These are phyloP conservation scores for Hypoxylon sp. DNA, from an alignment of 2,329 filamentous ascomycete genomes.

Conservation along the genomic window DNA sequence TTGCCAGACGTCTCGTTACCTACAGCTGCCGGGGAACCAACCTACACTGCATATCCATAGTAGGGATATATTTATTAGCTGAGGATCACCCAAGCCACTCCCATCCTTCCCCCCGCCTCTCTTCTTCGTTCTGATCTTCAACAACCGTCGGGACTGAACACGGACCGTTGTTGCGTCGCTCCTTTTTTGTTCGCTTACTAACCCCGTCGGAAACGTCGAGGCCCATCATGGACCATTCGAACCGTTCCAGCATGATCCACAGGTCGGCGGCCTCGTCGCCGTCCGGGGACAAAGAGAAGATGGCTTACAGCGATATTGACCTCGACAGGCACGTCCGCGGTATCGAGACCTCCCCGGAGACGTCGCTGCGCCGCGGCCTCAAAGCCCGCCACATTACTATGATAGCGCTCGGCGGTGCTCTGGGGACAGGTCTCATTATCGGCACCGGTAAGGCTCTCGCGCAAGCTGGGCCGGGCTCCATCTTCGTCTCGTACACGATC, in stretches of 20 bases:
- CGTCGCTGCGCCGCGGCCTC: constrained; percentile 64
- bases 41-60: constrained; percentile 5
- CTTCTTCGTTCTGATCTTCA: constrained; percentile 29
- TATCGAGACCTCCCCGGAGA: constrained; percentile 63
- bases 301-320: constrained; percentile 45
- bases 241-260: constrained; percentile 46
- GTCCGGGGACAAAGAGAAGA: constrained; percentile 48
- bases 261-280: constrained; percentile 51
- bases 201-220: constrained; percentile 6
- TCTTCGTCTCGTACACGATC: constrained; percentile 78
- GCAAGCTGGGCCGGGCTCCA: constrained; percentile 70
- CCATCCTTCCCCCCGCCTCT: constrained; percentile 6
- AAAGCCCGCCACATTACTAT: constrained; percentile 68
- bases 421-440: constrained; percentile 80
- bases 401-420: constrained; percentile 79
- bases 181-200: constrained; percentile 14
- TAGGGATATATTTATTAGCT: constrained; percentile 35
- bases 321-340: constrained; percentile 57
- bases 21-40: constrained; percentile 18
- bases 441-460: constrained; percentile 70
- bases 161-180: constrained; percentile 22
- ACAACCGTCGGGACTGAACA: constrained; percentile 27
- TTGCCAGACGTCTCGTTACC: constrained; percentile 37
- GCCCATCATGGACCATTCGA: constrained; percentile 29
- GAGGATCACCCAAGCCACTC: constrained; percentile 27